Evolutionary conservation across 2,329 filamentous ascomycete genomes (phyloP), one percentile per base, ranked within the genome.

Genomic region (Rhynchosporium secalis): DNA sequence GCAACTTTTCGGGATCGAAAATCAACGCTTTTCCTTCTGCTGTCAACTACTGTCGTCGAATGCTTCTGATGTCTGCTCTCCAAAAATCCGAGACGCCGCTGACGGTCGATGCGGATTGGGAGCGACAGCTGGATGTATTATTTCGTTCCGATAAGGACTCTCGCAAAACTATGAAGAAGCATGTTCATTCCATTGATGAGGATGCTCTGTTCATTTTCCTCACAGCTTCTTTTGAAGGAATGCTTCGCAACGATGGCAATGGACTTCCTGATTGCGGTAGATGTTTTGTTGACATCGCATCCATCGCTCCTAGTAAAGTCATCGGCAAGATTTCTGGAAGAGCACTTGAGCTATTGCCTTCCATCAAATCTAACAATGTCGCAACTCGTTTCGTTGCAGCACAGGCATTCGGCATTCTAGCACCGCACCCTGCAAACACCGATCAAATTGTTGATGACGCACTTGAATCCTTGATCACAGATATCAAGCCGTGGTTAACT

Each of bases 91-190:
- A 46, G 20, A 68, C 65, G 0, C 69, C 72, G 7, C 64, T 73
- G 47, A 45, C 75, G 65, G 81, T 92, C 29, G 89, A 94, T 68
- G 86, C 89, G 51, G 90, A 94, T 65, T 98, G 95, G 95, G 89
- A 92, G 72, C 82, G 87, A 51, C 88, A 89, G 68, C 79, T 98
- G 2, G 89, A 93, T 68, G 84, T 86, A 1, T 81, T 89, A 6
- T 80, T 95, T 36, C 83, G 86, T 46, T 90, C 88, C 4, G 89
- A 94, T 70, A 81, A 88, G 62, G 78, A 81, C 51, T 85, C 86
- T 10, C 83, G 91, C 46, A 75, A 81, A 31, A 80, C 81, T 5
- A 80, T 92, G 60, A 83, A 81, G 60, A 71, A 72, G 0, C 85
- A 88, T 65, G 71, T 89, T 62, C 70, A 76, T 60, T 73, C 70